A percentile compares a stretch with the other conserved stretches of the same genome.
Evolutionary conservation across 140 eudicot species (phyloP).

Genomic region (Flaveria floridana): DNA sequence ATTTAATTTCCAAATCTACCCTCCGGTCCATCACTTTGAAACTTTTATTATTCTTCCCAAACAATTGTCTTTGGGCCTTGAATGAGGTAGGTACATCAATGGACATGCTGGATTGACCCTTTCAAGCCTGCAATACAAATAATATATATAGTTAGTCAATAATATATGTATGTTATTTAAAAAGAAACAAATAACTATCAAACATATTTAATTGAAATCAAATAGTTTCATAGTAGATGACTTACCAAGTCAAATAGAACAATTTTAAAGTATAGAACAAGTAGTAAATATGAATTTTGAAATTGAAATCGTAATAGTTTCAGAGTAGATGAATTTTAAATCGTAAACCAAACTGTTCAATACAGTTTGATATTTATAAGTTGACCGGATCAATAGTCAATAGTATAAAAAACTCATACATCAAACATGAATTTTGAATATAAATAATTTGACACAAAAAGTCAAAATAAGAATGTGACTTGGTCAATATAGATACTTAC

Average conservation of each 20-base stretch:
- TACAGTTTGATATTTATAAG: no score
- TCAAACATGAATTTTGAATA: not conserved
- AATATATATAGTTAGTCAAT: not conserved
- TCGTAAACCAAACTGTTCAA: no score
- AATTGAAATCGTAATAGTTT: no score
- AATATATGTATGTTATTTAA: not conserved
- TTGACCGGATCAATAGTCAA: no score
- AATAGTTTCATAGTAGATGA: not conserved
- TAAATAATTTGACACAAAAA: not conserved
- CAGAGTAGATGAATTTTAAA: no score
- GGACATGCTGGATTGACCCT: constrained; percentile 56
- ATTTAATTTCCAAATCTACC: constrained; percentile 27
- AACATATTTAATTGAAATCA: not conserved
- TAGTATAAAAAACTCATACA: not conserved
- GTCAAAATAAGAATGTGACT: not conserved
- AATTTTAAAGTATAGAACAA: not conserved
- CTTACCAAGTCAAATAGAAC: not conserved
- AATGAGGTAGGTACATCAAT: constrained; percentile 56
- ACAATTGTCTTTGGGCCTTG: constrained; percentile 91
- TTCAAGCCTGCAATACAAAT: constrained; percentile 62
- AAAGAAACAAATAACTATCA: not conserved
- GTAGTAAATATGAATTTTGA: not conserved
- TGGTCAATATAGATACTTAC: constrained; percentile 39
- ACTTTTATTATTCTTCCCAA: constrained; percentile 51
- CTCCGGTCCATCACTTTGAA: constrained; percentile 31